Base-by-base conservation (phyloP, 2,329 filamentous ascomycete genomes). In the Fusarium tjaetaba region DNA sequence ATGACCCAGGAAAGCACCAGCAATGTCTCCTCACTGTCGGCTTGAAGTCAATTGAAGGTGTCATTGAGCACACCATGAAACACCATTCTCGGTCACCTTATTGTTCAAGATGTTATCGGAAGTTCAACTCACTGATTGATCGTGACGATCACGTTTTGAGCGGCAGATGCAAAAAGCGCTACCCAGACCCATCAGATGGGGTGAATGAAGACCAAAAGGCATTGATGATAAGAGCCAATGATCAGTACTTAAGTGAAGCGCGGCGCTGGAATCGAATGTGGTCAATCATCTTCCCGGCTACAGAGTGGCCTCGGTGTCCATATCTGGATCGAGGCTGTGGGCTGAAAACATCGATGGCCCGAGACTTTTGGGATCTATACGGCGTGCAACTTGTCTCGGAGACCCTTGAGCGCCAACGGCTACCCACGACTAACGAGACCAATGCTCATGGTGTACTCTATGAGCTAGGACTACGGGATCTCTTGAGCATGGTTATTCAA, bases 361-460 rank as follows among this genome's bases (percentile, higher is more conserved):
- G 36, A 1, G 64, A 67, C 7, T 67, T 58, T 0, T 65, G 61
- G 64, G n/a, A 11, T 24, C 4, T 52, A 7, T 34, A 34, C 0
- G 30, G 30, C 0, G n/a, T 6, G 11, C 48, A 51, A 4, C 16
- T 51, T 5, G 11, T 51, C 16, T 11, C 30, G 1, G 22, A 51
- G 22, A 6, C n/a, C 2, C 20, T 49, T 3, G 20, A n/a, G 1
- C 10, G 10, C 2, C 10, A 32, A 11, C 5, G 3, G 4, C 14
- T 11, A 3, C 10, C 7, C 3, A 4, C 13, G 0, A n/a, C 1
- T 1, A 13, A n/a, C 0, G 26, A 7, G 6, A 8, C 1, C 11
- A 30, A 14, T 5, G 3, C 4, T 14, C 15, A 51, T 11, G 0
- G 22, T 20, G 7, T 10, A 24, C 48, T 51, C 7, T 24, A 34